Evolutionary conservation across 441 rosid species (phyloP), one percentile per base, ranked within the genome.

Genomic region (Arabidopsis hybrid): DNA sequence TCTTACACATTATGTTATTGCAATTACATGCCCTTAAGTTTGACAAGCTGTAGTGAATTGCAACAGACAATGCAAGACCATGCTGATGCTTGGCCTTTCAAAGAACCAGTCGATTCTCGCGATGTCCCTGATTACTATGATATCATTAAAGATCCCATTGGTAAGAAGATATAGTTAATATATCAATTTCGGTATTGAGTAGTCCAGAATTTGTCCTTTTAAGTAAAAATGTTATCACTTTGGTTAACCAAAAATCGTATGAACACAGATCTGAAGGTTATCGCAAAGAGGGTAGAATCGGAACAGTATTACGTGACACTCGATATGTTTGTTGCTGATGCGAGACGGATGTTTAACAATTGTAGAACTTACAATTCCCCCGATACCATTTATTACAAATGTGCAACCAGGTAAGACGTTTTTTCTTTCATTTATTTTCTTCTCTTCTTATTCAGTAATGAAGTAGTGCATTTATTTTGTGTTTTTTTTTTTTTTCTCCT

Each of bases 41-140:
- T 63, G 32, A 69, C 56, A 39, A 69, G 60, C 47, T 69, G 53
- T 69, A 63, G 39, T 16, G 69, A 47, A 76, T 70, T 76, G 72
- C 36, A 75, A 66, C 91, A 93, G 99, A 69, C 97, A 36, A 85
- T 96, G 96, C 90, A 87, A 71, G 99, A 96, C 36, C 96, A 96
- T 65, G 88, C 80, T 65, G 98, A 96, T 84, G 92, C 96, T 59
- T 96, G 99, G 99, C 98, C 99, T 38, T 93, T 91, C 77, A 91
- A 87, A 88, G 99, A 96, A 65, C 97, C 99, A 49, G 97, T 96
- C 43, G 97, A 96, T 86, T 83, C 81, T 52, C 92, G 91, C 45
- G 99, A 96, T 78, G 99, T 89, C 74, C 98, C 99, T 43, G 99
- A 93, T 88, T 96, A 96, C 80, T 91, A 93, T 79, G 97, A 88